Evolutionary conservation across 495 filamentous ascomycete genomes (phyloP), one percentile per base, ranked within the genome.

Genomic region (Halenospora varia): DNA sequence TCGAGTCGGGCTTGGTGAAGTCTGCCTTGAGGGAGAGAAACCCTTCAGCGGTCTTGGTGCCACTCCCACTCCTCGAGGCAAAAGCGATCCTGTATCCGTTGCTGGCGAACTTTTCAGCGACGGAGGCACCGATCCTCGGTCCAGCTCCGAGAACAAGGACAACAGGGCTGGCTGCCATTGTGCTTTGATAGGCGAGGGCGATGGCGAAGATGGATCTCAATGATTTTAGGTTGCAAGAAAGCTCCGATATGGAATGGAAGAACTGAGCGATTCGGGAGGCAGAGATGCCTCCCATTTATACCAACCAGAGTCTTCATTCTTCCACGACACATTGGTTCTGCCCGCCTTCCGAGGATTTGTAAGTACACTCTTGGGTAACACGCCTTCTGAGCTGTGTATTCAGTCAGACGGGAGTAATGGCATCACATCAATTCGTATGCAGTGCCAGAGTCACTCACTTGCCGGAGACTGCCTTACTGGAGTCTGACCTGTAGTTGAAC

Each of bases 91-190:
- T 58, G 64, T 73, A 79, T 25, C 75, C 75, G 10, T 64, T 68
- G 47, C 48, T 64, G 53, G 67, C 64, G 57, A 79, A 78, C 8
- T 59, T 57, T 26, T 66, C 55, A 29, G 76, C 72, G 17, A 73
- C 59, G 24, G 68, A 61, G 25, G 57, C 46, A 24, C 76, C 77
- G 19, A 78, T 56, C 10, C 64, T 66, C 24, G 67, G 63, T 2
- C 75, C 75, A 41, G 68, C 69, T 29, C 75, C 75, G 48, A 80
- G 69, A 51, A 78, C 71, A 42, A 77, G 69, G 17, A 67, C 63
- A 26, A 71, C 56, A 15, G 61, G 53, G 51, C 47, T 70, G 46
- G 51, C 45, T 56, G 52, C 51, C 55, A 57, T 57, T 52, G 47
- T 57, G 49, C 8, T 60, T 66, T 56, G 29, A 52, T 53, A 24